Conservation (phyloP, 306 rosid species). For the Benincasa hispida region DNA sequence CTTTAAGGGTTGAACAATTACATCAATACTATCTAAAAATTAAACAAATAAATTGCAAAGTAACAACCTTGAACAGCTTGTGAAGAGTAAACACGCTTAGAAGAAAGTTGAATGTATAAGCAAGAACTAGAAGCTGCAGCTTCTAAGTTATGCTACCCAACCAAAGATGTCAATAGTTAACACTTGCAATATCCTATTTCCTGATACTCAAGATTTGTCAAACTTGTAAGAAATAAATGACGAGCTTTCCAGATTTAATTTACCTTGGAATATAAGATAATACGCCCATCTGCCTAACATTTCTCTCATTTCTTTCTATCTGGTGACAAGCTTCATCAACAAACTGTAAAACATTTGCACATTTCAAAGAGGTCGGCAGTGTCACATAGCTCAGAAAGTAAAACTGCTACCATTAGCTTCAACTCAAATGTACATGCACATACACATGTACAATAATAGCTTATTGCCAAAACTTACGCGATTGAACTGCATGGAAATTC, state of each 20-base stretch:
- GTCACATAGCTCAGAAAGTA: not conserved
- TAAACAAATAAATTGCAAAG: too few relatives aligned
- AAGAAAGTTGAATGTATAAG: not conserved
- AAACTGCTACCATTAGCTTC: not conserved
- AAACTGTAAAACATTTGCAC: conserved; percentile 41
- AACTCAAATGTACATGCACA: not conserved
- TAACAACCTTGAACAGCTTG: too few relatives aligned
- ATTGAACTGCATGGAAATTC: conserved; percentile 62
- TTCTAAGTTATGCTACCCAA: not conserved
- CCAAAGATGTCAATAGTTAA: not conserved
- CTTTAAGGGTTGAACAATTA: too few relatives aligned
- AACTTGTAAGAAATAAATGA: not conserved
- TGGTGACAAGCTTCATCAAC: conserved; percentile 92
- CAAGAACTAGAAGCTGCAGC: not conserved
- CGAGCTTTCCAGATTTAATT: conserved; percentile 12
- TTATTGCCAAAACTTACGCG: conserved; percentile 47
- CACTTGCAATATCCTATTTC: not conserved
- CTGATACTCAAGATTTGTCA: not conserved
- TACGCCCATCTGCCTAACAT: conserved; percentile 73
- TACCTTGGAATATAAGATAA: conserved; percentile 84
- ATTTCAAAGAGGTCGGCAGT: not conserved
- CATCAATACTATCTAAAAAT: too few relatives aligned
- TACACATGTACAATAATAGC: not conserved
- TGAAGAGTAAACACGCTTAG: too few relatives aligned
- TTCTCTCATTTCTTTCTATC: conserved; percentile 84